Conservation (phyloP, 2,329 filamentous ascomycete genomes). For the Conoideocrella luteorostrata region DNA sequence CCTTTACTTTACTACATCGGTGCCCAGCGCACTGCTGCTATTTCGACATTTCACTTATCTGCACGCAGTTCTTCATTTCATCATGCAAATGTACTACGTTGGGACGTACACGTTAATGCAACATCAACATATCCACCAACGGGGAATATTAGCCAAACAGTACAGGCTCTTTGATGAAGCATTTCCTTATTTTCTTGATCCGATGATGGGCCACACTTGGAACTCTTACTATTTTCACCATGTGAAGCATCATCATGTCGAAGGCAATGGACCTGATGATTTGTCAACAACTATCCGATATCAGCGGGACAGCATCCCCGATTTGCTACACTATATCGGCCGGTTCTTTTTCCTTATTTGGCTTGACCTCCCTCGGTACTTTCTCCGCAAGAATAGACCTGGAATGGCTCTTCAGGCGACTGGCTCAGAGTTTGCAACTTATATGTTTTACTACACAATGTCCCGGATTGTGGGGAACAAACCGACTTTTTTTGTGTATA, state of each 20-base stretch:
- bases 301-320: slow-evolving; percentile 59
- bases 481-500: slow-evolving; percentile 57
- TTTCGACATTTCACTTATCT: slow-evolving; percentile 60
- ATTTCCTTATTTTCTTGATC: slow-evolving; percentile 70
- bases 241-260: slow-evolving; percentile 79
- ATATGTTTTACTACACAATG: slow-evolving; percentile 40
- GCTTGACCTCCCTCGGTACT: slow-evolving; percentile 70
- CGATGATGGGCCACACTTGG: slow-evolving; percentile 77
- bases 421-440: slow-evolving; percentile 56
- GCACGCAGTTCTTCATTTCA: slow-evolving; percentile 59
- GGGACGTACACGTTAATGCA: slow-evolving; percentile 75
- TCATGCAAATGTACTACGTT: slow-evolving; percentile 62
- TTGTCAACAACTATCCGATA: slow-evolving; percentile 71
- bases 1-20: slow-evolving; percentile 61
- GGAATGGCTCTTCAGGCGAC: slow-evolving; percentile 47
- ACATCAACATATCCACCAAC: slow-evolving; percentile 78
- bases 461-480: slow-evolving; percentile 44
- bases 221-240: slow-evolving; percentile 83
- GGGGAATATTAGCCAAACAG: slow-evolving; percentile 55
- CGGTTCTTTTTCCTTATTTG: slow-evolving; percentile 70
- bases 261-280: slow-evolving; percentile 72
- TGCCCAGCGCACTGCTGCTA: slow-evolving; percentile 62
- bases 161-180: slow-evolving; percentile 51
- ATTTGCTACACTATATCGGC: slow-evolving; percentile 67
- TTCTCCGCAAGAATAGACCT: slow-evolving; percentile 55